phyloP scores from a whole-genome alignment of 768 basidiomycete genomes.

The Asterophora lycoperdoides region DNA sequence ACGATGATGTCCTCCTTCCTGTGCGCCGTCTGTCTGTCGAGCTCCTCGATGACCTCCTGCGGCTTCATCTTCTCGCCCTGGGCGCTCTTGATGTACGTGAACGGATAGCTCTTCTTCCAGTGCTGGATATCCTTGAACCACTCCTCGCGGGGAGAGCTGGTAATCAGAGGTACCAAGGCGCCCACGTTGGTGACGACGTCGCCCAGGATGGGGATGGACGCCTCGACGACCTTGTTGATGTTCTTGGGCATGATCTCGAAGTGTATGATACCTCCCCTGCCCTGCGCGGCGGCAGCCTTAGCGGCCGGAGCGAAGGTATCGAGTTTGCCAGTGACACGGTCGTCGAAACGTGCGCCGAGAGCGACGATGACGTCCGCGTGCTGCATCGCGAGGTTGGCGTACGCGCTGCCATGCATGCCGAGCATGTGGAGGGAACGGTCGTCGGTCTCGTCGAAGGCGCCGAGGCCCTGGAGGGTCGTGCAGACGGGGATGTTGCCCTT shows the following conservation, averaged over 20 bases:
- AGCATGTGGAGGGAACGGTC: conserved; percentile 92
- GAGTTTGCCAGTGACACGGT: conserved; percentile 93
- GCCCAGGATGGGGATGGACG: conserved; percentile 89
- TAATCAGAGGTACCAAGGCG: conserved; percentile 76
- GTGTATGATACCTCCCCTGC: conserved; percentile 96
- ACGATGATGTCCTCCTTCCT: conserved; percentile 86
- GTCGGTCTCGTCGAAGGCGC: conserved; percentile 90
- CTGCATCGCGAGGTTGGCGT: conserved; percentile 98
- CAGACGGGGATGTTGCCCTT: conserved; percentile 95
- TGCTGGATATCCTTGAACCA: conserved; percentile 82
- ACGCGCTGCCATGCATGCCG: conserved; percentile 97
- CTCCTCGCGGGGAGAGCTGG: conserved; percentile 53
- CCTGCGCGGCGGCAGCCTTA: conserved; percentile 74
- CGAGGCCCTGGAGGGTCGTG: conserved; percentile 94
- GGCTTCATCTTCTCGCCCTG: conserved; percentile 81
- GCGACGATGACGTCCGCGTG: conserved; percentile 97
- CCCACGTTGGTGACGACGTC: conserved; percentile 86
- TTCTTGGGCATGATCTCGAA: conserved; percentile 99
- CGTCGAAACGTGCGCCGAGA: conserved; percentile 94
- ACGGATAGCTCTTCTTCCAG: conserved; percentile 90
- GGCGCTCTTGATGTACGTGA: conserved; percentile 71
- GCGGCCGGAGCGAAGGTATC: conserved; percentile 90
- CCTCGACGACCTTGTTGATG: conserved; percentile 97
- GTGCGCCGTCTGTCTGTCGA: conserved; percentile 73
- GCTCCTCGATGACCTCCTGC: conserved; percentile 93